Base-by-base conservation (phyloP, 2,329 filamentous ascomycete genomes). In the Phaeosphaeria sp. region DNA sequence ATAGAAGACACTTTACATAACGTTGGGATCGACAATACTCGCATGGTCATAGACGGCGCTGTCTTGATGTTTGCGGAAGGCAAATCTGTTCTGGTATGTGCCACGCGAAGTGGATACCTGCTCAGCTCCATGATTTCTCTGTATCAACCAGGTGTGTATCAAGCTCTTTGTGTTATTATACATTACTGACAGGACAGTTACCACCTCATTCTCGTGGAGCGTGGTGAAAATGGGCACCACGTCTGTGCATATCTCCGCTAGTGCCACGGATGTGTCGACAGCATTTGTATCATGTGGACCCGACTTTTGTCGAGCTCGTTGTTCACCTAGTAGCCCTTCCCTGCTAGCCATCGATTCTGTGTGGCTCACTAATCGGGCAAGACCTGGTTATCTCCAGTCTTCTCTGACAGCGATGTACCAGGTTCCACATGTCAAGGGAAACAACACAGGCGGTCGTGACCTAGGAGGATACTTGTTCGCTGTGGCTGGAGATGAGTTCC, bases 401-500 rank as follows among this genome's bases (percentile, higher is more conserved):
- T 55, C 71, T 6, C 55, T 78, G 3, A 72, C 72, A 3, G 73
- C 76, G 5, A 51, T 73, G 2, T 69, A 67, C 52, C 75, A 77
- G 50, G 55, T 77, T 1, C 69, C 72, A 6, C 59, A 64, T 2
- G 21, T 56, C 1, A n/a, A 11, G 2, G 43, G 56, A 5, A 70
- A 76, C 50, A 67, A 77, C 20, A 73, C 77, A 36, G 64, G 73
- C 22, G 72, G 78, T 15, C 70, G 80, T 49, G 71, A 78, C 15
- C 66, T 81, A 11, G 72, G 73, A 15, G 79, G 79, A 1, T 79
- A 81, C 39, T 68, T 85, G 10, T 79, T 84, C 44, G 82, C 79
- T 41, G 78, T 83, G 48, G 78, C 80, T 18, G 80, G 81, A 23
- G 76, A 78, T 11, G 76, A 81, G 23, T 74, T 85, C 56, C 72